Base-by-base conservation (phyloP, 257 asterid genomes). In the Petrea volubilis region DNA sequence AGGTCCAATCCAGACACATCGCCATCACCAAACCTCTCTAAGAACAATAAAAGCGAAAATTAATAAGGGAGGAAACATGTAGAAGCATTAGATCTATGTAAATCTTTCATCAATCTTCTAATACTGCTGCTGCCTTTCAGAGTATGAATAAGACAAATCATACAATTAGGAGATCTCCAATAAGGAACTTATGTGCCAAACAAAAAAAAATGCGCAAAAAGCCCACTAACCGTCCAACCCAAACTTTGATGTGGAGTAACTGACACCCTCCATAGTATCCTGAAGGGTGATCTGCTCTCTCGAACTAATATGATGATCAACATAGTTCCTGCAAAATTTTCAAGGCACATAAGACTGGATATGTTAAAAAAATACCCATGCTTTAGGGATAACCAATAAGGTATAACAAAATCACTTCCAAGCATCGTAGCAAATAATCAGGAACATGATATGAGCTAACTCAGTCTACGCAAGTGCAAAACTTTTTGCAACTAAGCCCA, bases 201-300 rank as follows among this genome's bases (percentile, higher is more conserved):
- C 3, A 31, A 2, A 44, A 10, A 1, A 66, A 44, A 71, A 28
- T 4, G 44, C 14, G 52, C 67, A 63, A 70, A 53, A 74, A 55
- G 2, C 44, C 24, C 17, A 86, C 96, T 81, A 77, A 92, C 98
- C 98, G 58, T 92, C 98, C 77, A 90, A 79, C 68, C 98, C 98
- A 78, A 92, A 92, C 83, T 88, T 87, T 49, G 97, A 84, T 40
- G 95, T 86, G 59, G 98, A 87, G 77, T 86, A 88, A 84, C 86
- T 76, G 60, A 90, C 96, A 15, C 96, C 92, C 80, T 92, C 97
- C 98, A 90, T 68, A 70, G 81, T 80, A 82, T 92, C 98, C 85
- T 92, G 98, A 68, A 92, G 95, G 43, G 98, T 92, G 71, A 92
- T 92, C 85, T 90, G 98, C 66, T 92, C 98, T 84, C 95, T 90